Conservation (phyloP, 2,329 filamentous ascomycete species). For the Penicillium brasilianum region DNA sequence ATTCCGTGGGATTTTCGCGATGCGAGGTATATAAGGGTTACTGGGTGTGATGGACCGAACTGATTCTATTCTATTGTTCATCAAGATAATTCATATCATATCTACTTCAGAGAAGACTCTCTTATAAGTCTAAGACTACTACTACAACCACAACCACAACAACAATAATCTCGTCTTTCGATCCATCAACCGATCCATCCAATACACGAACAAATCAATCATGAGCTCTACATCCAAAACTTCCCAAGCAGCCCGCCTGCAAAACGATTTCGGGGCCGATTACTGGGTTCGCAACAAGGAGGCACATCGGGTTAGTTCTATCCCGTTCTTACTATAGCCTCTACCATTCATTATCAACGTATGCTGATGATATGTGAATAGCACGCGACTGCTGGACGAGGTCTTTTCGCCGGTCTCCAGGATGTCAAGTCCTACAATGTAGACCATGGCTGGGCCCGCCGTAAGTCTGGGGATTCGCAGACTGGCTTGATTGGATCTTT, state of each 20-base stretch:
- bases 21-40: neutral
- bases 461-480: slow-evolving; percentile 26
- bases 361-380: slow-evolving; percentile 20
- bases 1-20: slow-evolving; percentile 5
- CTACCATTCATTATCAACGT: neutral
- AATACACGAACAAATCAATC: slow-evolving; percentile 4
- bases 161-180: neutral
- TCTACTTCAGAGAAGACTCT: neutral
- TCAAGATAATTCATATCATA: neutral
- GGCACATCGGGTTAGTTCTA: slow-evolving; percentile 31
- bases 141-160: too few species aligned
- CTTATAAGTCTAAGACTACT: neutral
- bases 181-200: neutral
- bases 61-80: neutral
- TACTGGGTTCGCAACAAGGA: slow-evolving; percentile 40
- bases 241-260: slow-evolving; percentile 28
- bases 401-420: slow-evolving; percentile 47
- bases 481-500: slow-evolving; percentile 24
- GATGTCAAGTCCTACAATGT: slow-evolving; percentile 47
- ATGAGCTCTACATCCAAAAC: slow-evolving; percentile 19
- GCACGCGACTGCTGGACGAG: slow-evolving; percentile 42
- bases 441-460: slow-evolving; percentile 43
- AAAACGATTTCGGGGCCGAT: slow-evolving; percentile 45
- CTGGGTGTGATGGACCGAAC: too few species aligned
- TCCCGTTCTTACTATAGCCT: too few species aligned